Evolutionary conservation across 805 yeast species (phyloP).

Genomic region (Candida argentea): DNA sequence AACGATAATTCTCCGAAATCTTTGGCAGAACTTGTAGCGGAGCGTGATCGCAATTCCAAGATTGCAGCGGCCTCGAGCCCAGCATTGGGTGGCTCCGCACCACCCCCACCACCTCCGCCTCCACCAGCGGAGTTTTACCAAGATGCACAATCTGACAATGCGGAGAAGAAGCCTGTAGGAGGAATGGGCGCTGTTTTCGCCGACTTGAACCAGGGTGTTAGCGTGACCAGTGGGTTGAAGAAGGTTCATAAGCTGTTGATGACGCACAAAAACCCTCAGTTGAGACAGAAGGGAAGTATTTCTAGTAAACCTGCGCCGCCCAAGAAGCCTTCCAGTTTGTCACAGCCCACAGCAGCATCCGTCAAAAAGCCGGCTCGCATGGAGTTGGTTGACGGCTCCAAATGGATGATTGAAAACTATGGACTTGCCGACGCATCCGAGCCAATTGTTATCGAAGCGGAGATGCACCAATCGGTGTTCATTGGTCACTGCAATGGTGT

Average conservation of each 20-base stretch:
- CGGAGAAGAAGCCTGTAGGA: constrained; percentile 13
- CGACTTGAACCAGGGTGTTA: constrained; percentile 80
- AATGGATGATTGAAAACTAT: constrained; percentile 79
- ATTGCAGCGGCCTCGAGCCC: constrained; percentile 20
- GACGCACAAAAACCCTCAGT: constrained; percentile 85
- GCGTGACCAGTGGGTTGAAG: constrained; percentile 74
- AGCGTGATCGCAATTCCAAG: constrained; percentile 1
- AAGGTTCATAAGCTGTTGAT: constrained; percentile 89
- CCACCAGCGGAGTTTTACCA: constrained; percentile 69
- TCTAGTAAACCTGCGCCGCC: constrained; percentile 65
- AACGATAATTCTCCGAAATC: constrained; percentile 46
- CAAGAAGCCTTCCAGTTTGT: constrained; percentile 63
- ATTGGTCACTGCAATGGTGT: constrained; percentile 70
- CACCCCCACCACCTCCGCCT: constrained; percentile 88
- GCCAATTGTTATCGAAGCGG: constrained; percentile 62
- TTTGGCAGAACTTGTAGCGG: constrained; percentile 38
- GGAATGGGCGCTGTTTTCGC: constrained; percentile 88
- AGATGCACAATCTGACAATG: constrained; percentile 2
- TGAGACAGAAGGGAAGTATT: constrained; percentile 47
- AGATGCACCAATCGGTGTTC: constrained; percentile 80
- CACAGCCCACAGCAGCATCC: constrained; percentile 22
- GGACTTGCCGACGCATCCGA: constrained; percentile 42
- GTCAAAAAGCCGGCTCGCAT: constrained; percentile 34
- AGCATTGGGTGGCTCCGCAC: constrained; percentile 25
- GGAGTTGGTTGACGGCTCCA: constrained; percentile 73